phyloP scores from a whole-genome alignment of 1,284 basidiomycete species.

The Sphagnurus paluster region DNA sequence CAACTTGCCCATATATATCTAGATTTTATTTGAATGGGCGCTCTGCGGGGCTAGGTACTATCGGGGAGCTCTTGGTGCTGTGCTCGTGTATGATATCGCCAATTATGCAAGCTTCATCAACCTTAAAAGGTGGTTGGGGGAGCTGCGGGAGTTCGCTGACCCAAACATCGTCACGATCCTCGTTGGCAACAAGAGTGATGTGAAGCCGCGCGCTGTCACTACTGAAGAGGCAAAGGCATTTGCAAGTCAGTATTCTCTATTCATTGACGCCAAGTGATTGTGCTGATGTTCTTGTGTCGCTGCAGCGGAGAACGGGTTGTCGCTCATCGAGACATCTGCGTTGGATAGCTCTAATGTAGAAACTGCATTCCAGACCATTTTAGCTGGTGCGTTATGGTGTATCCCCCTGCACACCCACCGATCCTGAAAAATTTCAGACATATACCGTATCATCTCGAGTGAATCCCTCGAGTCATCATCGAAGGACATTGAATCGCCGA shows the following conservation, averaged over 20 bases:
- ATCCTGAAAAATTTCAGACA: conserved; percentile 54
- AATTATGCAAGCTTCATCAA: conserved; percentile 97
- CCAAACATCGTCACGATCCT: conserved; percentile 95
- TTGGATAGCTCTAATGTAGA: conserved; percentile 99
- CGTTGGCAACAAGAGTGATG: conserved; percentile 96
- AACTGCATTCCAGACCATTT: conserved; percentile 94
- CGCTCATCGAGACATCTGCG: conserved; percentile 98
- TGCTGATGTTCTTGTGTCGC: conserved; percentile 2
- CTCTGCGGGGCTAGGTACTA: conserved; percentile 72
- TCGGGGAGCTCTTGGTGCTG: conserved; percentile 93
- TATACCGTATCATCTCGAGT: conserved; percentile 93
- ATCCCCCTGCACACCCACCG: neutral
- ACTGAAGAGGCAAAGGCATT: conserved; percentile 93
- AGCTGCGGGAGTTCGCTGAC: conserved; percentile 92
- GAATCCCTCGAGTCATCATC: conserved; percentile 78
- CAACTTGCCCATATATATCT: neutral
- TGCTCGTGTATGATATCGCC: conserved; percentile 92
- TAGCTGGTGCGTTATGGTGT: conserved; percentile 73
- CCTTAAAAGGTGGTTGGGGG: conserved; percentile 98
- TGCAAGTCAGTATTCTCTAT: conserved; percentile 56
- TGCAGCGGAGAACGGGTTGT: conserved; percentile 77
- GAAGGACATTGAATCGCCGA: conserved; percentile 48
- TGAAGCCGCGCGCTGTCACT: conserved; percentile 96
- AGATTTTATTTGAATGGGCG: neutral
- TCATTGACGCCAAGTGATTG: neutral